Evolutionary conservation across 495 filamentous ascomycete genomes (phyloP).

Genomic region (Hypoxylon rickii): DNA sequence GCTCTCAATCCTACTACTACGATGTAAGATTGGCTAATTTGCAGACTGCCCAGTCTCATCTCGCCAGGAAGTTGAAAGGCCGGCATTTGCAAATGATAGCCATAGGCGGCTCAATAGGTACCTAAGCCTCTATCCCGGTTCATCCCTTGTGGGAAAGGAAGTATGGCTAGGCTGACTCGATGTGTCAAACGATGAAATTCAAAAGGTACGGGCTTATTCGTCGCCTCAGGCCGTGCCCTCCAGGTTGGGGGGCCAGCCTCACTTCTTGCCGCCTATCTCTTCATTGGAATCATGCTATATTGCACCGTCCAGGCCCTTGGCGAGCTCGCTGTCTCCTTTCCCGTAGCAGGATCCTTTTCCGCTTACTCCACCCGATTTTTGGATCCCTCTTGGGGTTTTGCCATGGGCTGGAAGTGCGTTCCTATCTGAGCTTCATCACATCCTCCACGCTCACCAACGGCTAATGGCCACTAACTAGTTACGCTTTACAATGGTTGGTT

Average conservation of each 20-base stretch:
- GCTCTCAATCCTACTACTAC: constrained; percentile 54
- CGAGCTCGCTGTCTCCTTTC: constrained; percentile 89
- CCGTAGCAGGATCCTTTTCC: constrained; percentile 90
- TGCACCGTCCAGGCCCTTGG: constrained; percentile 91
- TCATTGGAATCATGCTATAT: constrained; percentile 89
- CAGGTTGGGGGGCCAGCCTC: constrained; percentile 82
- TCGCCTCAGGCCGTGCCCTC: constrained; percentile 81
- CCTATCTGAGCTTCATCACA: not conserved
- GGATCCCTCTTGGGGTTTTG: constrained; percentile 96
- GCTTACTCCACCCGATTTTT: constrained; percentile 91
- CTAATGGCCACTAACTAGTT: constrained; percentile 52
- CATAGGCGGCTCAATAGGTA: constrained; percentile 93
- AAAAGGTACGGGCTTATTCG: constrained; percentile 85
- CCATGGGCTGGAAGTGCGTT: constrained; percentile 92
- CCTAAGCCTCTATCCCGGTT: constrained; percentile 16
- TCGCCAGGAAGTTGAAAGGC: constrained; percentile 77
- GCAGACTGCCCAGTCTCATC: constrained; percentile 74
- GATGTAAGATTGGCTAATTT: constrained; percentile 75
- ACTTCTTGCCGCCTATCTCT: constrained; percentile 75
- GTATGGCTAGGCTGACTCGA: constrained; percentile 10
- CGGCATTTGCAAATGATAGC: constrained; percentile 97
- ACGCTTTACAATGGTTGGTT: constrained; percentile 91
- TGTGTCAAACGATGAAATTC: not conserved
- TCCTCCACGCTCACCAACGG: constrained; percentile 11
- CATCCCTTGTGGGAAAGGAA: constrained; percentile 7